Percentiles rank a stretch among this genome's conserved stretches.
phyloP scores from a whole-genome alignment of 345 rosid species.

The Boechera stricta region DNA sequence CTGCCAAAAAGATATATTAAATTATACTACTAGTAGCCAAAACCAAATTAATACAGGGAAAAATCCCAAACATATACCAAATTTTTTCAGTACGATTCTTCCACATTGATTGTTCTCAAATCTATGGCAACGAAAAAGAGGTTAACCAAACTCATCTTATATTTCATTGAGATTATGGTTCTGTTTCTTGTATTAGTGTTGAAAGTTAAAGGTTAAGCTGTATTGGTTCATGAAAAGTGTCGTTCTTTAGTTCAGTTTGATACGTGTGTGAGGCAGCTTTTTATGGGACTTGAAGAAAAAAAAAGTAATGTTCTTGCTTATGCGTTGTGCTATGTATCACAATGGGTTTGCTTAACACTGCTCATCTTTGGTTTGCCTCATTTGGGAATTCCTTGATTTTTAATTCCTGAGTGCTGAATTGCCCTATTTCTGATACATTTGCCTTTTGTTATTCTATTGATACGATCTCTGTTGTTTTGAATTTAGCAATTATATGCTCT shows the following conservation, averaged over 20 bases:
- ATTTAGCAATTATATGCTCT: background rate
- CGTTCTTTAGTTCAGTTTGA: background rate
- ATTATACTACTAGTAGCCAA: too few relatives aligned
- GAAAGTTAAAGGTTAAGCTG: background rate
- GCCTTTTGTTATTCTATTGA: background rate
- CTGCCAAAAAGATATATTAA: too few relatives aligned
- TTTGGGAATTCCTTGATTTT: background rate
- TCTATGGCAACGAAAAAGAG: conserved; percentile 76
- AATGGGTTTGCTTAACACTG: background rate
- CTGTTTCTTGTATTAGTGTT: background rate
- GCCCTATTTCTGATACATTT: background rate
- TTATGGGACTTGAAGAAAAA: background rate
- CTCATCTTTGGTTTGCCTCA: background rate
- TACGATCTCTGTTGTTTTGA: background rate
- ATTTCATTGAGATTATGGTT: background rate
- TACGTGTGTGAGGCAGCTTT: background rate
- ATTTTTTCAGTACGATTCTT: too few relatives aligned
- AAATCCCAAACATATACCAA: too few relatives aligned
- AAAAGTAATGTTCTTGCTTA: conserved; percentile 6
- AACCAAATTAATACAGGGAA: too few relatives aligned
- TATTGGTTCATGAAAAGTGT: background rate
- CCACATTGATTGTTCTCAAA: conserved; percentile 81
- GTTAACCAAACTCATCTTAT: conserved; percentile 42
- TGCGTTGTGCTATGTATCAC: background rate
- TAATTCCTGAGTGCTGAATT: background rate